Base-by-base conservation (phyloP, 1,284 basidiomycete species). In the Gomphus bonarii region DNA sequence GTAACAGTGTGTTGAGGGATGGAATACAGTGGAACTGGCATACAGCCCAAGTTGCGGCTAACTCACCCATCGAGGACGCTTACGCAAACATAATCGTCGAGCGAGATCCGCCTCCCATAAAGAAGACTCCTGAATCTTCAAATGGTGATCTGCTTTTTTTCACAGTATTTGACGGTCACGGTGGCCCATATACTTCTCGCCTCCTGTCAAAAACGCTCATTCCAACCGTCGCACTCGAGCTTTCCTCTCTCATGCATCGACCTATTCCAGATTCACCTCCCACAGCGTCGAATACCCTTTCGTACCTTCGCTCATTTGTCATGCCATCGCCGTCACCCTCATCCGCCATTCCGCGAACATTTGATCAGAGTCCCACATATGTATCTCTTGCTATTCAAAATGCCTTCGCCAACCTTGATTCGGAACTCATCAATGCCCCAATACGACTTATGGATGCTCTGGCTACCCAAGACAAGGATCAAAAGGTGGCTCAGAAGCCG, bases 151-250 rank as follows among this genome's bases (percentile, higher is more conserved):
- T 88, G 61, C 73, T 91, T 51, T 88, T 95, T 69, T 93, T 91
- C 64, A 76, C 89, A 1, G 85, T 97, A 30, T 87, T 95, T 81
- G 97, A 99, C 66, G 97, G 97, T 1, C 97, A 99, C 68, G 78
- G 83, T 1, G 97, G 93, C 1, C 77, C 66, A 61, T 80, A 91
- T 58, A 99, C 97, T 1, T 93, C 91, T 4, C 80, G 83, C 58
- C 76, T 97, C 31, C 83, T 99, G 33, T 85, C 88, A 1, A 85
- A 86, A 55, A 80, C 88, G 42, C 81, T 99, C 59, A 90, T 98
- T 60, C 90, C 91, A 35, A 88, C 90, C 11, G 84, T 97, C 51
- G 82, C 85, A 0, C 74, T 92, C 50, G 87, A 95, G 65, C 79
- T 99, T 30, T 75, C 77, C 3, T 50, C 25, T 20, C 72, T 87